Base-by-base conservation (phyloP, 441 rosid species). In the Pelargonium fulgidum region DNA sequence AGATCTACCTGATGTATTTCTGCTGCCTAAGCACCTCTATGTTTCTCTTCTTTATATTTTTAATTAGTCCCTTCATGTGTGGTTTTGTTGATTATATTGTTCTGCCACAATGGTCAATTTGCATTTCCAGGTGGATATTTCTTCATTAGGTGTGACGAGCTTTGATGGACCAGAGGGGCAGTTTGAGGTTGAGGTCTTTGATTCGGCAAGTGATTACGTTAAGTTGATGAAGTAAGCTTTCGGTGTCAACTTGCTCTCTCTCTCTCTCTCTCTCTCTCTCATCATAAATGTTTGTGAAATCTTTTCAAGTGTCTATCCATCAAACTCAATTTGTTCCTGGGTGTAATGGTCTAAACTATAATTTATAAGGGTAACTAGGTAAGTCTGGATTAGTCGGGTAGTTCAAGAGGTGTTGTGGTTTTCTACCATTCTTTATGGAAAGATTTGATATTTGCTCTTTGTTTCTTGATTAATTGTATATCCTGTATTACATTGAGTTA, bases 141-240 rank as follows among this genome's bases (percentile, higher is more conserved):
- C 87, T 67, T 68, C 86, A 44, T 41, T 70, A 73, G 99, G 93
- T 72, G 87, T 89, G 44, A 82, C 89, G 62, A 87, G 70, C 72
- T 89, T 94, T 76, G 70, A 70, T 20, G 96, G 96, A 65, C 97
- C 97, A 65, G 97, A 86, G 66, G 99, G 94, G 69, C 83, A 80
- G 65, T 92, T 90, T 71, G 94, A 90, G 78, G 94, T 92, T 36
- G 99, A 92, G 75, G 96, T 94, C 74, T 90, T 94, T 82, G 95
- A 94, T 82, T 86, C 97, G 2, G 96, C 98, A 0, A 84, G 78
- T 72, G 97, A 94, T 83, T 94, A 89, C 70, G 97, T 90, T 72
- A 89, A 86, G 77, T 71, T 94, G 73, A 90, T 94, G 97, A 92
- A 89, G 98, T 94, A 85, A 83, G 96, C 70, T 52, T 17, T 73